phyloP scores from a whole-genome alignment of 768 basidiomycete species.

The Podaxis pistillaris region DNA sequence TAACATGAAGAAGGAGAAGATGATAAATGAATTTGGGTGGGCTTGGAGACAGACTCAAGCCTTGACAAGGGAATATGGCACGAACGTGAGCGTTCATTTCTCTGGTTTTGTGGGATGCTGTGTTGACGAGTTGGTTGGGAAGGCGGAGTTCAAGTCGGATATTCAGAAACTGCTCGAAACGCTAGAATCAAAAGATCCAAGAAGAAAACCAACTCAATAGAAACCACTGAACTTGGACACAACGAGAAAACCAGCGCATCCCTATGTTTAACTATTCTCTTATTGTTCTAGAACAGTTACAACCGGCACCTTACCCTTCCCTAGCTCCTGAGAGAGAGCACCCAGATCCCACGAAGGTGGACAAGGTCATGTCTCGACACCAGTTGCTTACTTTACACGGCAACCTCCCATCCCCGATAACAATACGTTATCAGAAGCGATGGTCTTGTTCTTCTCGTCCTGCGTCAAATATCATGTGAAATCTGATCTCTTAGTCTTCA shows the following conservation, averaged over 20 bases:
- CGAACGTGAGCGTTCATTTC: slow-evolving; percentile 10
- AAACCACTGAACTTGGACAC: background rate
- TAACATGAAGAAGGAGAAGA: slow-evolving; percentile 7
- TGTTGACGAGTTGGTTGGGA: background rate
- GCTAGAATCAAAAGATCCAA: slow-evolving; percentile 10
- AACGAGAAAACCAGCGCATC: background rate
- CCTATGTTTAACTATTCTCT: too few species aligned
- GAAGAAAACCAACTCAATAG: background rate
- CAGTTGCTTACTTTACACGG: too few species aligned
- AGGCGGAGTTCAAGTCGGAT: slow-evolving; percentile 2
- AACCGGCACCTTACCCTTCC: too few species aligned
- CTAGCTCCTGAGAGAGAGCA: too few species aligned
- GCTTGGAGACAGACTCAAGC: slow-evolving; percentile 10
- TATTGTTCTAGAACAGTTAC: too few species aligned
- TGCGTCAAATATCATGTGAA: too few species aligned
- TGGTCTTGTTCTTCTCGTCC: too few species aligned
- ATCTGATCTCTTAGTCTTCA: too few species aligned
- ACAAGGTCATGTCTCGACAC: too few species aligned
- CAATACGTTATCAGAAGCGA: too few species aligned
- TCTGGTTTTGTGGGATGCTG: background rate
- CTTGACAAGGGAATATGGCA: slow-evolving; percentile 4
- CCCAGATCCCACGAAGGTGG: too few species aligned
- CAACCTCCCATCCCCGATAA: too few species aligned
- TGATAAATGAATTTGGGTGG: slow-evolving; percentile 17
- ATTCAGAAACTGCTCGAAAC: background rate